Base-by-base conservation (phyloP, 805 yeast genomes). In the Suhomyces sp. region DNA sequence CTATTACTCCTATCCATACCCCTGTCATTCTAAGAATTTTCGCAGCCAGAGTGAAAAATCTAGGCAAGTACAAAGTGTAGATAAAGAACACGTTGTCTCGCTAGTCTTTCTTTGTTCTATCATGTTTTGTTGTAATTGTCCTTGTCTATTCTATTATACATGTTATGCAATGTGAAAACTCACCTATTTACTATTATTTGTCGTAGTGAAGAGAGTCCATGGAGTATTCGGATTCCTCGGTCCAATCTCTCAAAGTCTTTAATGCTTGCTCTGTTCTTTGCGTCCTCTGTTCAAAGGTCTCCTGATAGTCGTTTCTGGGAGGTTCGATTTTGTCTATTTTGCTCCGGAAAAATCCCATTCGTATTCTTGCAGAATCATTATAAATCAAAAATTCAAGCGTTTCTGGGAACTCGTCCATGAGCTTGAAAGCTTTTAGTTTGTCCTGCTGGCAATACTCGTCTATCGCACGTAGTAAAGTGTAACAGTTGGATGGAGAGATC, bases 371-470 rank as follows among this genome's bases (percentile, higher is more conserved):
- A 8, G 55, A 55, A 13, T 58, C 60, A 44, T 60, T 62, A 49
- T 57, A 58, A 31, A 66, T 48, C 44, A 72, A 57, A 46, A 57
- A 69, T 54, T 69, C 74, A 38, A 73, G 60, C 5, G 74, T 63
- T 27, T 61, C 63, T 7, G 77, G 77, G 50, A 56, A 73, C 41
- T 65, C 57, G 48, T 72, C 73, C 66, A 68, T 67, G 47, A 72
- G 56, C 24, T 53, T 49, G 49, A 65, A 72, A 15, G 71, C 69
- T 26, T 57, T 49, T 5, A 23, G 47, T 24, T 56, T 51, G 47
- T 63, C 61, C 6, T 56, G 59, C 12, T 56, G 52, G 33, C 64
- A 61, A 42, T 58, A 55, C 19, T 52, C 17, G 45, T 58, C 57
- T 13, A 71, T 54, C 5, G 55, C 51, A 26, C 22, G 22, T 56